Evolutionary conservation across 805 yeast species (phyloP), one percentile per base, ranked within the genome.

Genomic region (Candida methanosorbosa): DNA sequence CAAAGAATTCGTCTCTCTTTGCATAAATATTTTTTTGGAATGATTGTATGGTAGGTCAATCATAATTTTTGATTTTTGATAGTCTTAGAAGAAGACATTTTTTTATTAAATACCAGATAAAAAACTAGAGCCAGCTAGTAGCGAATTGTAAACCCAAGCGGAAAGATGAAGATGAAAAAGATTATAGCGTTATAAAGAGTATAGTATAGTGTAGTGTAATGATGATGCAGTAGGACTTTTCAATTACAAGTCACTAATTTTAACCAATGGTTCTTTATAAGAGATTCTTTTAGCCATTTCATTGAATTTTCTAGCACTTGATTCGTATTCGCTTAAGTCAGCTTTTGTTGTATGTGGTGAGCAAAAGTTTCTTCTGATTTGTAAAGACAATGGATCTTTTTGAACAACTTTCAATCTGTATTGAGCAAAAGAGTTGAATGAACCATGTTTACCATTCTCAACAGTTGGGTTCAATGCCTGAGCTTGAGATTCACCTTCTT

Each of bases 331-430:
- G 13, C 23, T 18, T n/a, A 32, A 32, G 13, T 32, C 35, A 18
- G 15, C 7, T 5, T 27, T 24, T 12, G 32, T 32, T 4, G 34
- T 32, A 19, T 33, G 28, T 27, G 35, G 36, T 18, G 39, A 28
- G 6, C 33, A 41, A 32, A 48, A 48, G 33, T 29, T 43, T 43
- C 52, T 43, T 41, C 50, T 48, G 2, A 49, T 45, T 32, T 49
- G 49, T 38, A 48, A 27, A 12, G 45, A 35, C 21, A 51, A 36
- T 9, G 56, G 56, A 38, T 51, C 56, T 24, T 38, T 38, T 29
- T 50, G 54, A 27, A 45, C 47, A 15, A 50, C 48, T 34, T 47
- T 47, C 26, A 51, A 34, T 38, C 56, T 45, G 45, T 51, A 51
- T 34, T 51, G 56, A 3, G 54, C 53, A 37, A 51, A 51, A 12